These are phyloP conservation scores for Metschnikowia bowlesiae DNA, from an alignment of 805 yeast species.

Conservation along the genomic window DNA sequence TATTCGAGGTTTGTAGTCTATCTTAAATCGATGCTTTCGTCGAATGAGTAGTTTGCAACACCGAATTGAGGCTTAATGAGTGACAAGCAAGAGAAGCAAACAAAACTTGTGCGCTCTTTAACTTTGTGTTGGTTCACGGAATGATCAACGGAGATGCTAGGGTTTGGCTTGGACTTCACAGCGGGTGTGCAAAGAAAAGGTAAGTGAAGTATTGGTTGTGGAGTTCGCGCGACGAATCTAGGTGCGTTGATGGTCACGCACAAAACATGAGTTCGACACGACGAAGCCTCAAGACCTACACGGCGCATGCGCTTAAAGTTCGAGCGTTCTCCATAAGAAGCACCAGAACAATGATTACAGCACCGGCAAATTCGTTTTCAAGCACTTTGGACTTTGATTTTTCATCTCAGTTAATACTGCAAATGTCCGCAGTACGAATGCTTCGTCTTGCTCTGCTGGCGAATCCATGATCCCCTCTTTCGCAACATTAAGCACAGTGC, in stretches of 20 bases:
- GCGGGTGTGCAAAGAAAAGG: constrained; percentile 4
- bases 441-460: neutral
- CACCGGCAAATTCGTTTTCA: neutral
- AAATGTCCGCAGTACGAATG: neutral
- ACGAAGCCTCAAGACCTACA: neutral
- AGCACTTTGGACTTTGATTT: neutral
- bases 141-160: neutral
- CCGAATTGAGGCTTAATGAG: neutral
- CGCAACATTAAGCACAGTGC: constrained; percentile 10
- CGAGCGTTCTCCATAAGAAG: neutral
- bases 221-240: constrained; percentile 13
- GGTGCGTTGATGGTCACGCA: constrained; percentile 17
- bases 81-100: neutral
- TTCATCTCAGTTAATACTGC: too few species aligned
- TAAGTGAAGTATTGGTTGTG: constrained; percentile 5
- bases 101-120: neutral
- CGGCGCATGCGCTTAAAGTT: constrained; percentile 1
- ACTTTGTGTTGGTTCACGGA: neutral
- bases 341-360: neutral
- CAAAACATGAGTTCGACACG: constrained; percentile 15
- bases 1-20: constrained; percentile 10
- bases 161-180: neutral
- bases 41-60: neutral
- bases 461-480: constrained; percentile 10
- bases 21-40: constrained; percentile 1